These are phyloP conservation scores for Calophaca sinica DNA, from an alignment of 306 rosid genomes.

Conservation along the genomic window DNA sequence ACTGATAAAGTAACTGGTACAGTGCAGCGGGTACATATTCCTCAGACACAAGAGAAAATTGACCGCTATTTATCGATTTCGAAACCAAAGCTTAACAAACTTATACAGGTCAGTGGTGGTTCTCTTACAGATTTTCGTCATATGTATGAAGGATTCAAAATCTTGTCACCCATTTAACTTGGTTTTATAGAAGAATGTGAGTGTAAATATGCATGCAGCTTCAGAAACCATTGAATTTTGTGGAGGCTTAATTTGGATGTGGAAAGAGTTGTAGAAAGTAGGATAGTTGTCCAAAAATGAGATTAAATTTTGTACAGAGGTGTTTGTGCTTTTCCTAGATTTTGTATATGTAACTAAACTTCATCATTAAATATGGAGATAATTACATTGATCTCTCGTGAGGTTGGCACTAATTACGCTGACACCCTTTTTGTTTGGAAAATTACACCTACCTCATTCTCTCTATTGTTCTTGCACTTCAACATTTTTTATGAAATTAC, in stretches of 20 bases:
- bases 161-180: constrained; percentile 27
- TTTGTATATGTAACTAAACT: constrained; percentile 14
- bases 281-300: constrained; percentile 31
- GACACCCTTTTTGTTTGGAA: constrained; percentile 15
- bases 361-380: constrained; percentile 15
- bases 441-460: constrained; percentile 15
- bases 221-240: constrained; percentile 37
- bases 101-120: constrained; percentile 84
- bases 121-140: constrained; percentile 28
- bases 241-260: constrained; percentile 24
- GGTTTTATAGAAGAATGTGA: constrained; percentile 41
- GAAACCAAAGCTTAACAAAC: constrained; percentile 86
- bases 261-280: constrained; percentile 21
- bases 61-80: constrained; percentile 80
- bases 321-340: constrained; percentile 19
- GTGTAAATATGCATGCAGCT: constrained; percentile 42
- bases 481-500: neutral
- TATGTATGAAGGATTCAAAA: constrained; percentile 38
- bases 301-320: constrained; percentile 12
- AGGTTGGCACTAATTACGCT: neutral
- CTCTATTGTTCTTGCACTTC: neutral
- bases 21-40: constrained; percentile 69
- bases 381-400: constrained; percentile 3
- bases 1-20: constrained; percentile 86
- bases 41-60: constrained; percentile 91